Conservation (phyloP, 73 alveolate species). For the Paramecium caudatum region DNA sequence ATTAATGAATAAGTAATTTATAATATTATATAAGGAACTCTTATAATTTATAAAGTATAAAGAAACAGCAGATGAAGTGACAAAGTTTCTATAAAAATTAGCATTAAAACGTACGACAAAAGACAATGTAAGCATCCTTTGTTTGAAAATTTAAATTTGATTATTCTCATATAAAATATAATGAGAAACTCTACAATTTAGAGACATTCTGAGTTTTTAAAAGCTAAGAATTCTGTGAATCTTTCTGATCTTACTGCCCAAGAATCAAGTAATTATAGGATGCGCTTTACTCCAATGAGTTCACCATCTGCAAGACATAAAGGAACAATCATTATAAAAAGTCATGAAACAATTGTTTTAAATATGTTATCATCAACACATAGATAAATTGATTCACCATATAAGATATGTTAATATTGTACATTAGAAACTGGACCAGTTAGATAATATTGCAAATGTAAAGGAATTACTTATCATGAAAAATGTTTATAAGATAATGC, state of each 20-base stretch:
- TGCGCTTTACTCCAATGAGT: background rate
- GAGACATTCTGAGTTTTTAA: background rate
- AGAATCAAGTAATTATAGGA: constrained; percentile 34
- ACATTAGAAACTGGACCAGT: background rate
- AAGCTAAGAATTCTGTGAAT: background rate
- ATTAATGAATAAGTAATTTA: constrained; percentile 47
- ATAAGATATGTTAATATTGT: constrained; percentile 1
- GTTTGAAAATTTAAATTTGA: constrained; percentile 27
- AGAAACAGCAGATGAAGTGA: constrained; percentile 64
- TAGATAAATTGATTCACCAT: background rate
- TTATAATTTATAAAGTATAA: constrained; percentile 1
- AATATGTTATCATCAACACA: constrained; percentile 38
- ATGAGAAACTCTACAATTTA: constrained; percentile 7
- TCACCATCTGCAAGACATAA: constrained; percentile 21
- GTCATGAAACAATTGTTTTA: constrained; percentile 36
- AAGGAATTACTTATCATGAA: constrained; percentile 38
- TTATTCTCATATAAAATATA: background rate
- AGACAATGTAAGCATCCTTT: constrained; percentile 46
- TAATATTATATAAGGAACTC: background rate
- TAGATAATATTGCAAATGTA: background rate
- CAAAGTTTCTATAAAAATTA: constrained; percentile 17
- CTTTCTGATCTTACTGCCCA: background rate
- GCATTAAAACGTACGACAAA: constrained; percentile 45
- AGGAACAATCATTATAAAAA: constrained; percentile 24
- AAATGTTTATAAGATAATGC: constrained; percentile 17